Conservation (phyloP, 257 asterid species). For the Salvia rosmarinus region DNA sequence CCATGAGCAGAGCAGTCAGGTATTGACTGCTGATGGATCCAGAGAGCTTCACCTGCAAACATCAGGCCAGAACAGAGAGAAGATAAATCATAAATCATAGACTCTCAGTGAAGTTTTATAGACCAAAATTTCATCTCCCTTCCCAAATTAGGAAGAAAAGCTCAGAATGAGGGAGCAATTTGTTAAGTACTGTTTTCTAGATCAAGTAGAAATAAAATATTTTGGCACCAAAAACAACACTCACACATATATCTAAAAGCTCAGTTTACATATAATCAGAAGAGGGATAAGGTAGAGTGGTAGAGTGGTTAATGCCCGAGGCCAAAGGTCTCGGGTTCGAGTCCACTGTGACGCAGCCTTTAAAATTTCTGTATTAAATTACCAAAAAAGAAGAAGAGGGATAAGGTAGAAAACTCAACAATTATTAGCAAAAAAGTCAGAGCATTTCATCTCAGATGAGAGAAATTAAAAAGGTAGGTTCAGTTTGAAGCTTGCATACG, state of each 20-base stretch:
- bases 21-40: slow-evolving; percentile 98
- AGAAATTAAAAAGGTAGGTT: background rate
- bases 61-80: slow-evolving; percentile 15
- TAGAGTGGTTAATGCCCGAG: too few relatives aligned
- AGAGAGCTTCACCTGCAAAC: slow-evolving; percentile 87
- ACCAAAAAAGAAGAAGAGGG: too few relatives aligned
- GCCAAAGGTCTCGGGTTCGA: too few relatives aligned
- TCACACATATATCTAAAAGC: too few relatives aligned
- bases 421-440: slow-evolving; percentile 5
- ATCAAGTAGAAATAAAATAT: background rate
- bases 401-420: background rate
- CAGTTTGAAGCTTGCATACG: slow-evolving; percentile 17
- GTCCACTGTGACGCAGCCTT: too few relatives aligned
- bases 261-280: background rate
- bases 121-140: background rate
- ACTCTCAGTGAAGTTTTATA: slow-evolving; percentile 11
- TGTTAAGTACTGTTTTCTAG: background rate
- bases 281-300: too few relatives aligned
- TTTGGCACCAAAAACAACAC: slow-evolving; percentile 21
- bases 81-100: slow-evolving; percentile 14
- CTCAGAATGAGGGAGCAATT: background rate
- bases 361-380: too few relatives aligned
- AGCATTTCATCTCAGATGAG: background rate
- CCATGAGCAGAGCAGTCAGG: slow-evolving; percentile 95
- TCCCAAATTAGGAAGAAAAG: slow-evolving; percentile 4